Conservation (phyloP, 2,329 filamentous ascomycete genomes). For the Botrytis squamosa region DNA sequence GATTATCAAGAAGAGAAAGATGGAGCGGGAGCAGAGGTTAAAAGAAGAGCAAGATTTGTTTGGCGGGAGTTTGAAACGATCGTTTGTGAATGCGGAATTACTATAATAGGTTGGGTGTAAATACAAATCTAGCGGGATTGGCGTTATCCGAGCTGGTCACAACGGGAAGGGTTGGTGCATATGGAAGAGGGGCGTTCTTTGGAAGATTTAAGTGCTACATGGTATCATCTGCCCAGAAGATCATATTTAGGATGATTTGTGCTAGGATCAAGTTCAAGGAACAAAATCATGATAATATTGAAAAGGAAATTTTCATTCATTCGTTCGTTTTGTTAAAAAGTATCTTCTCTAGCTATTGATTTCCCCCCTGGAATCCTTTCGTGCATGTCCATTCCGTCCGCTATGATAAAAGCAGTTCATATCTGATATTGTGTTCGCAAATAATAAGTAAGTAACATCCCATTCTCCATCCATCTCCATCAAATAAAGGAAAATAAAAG, state of each 20-base stretch:
- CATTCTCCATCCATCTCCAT: background rate
- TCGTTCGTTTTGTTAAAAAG: background rate
- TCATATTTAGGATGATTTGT: background rate
- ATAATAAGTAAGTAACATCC: constrained; percentile 9
- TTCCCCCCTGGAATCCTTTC: background rate
- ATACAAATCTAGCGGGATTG: constrained; percentile 28
- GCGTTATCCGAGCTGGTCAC: constrained; percentile 24
- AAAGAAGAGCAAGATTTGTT: constrained; percentile 40
- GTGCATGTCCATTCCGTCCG: background rate
- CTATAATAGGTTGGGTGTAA: constrained; percentile 17
- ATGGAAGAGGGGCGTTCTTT: constrained; percentile 1
- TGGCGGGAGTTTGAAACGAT: constrained; percentile 30
- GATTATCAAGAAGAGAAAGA: constrained; percentile 43
- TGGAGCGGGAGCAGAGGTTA: constrained; percentile 43
- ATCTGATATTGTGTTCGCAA: background rate
- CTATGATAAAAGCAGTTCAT: constrained; percentile 3
- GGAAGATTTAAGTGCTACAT: background rate
- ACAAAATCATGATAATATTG: background rate
- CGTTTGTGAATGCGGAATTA: constrained; percentile 24
- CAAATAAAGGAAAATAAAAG: background rate
- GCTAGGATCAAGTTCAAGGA: constrained; percentile 1
- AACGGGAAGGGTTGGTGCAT: background rate
- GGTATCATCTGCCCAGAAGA: background rate
- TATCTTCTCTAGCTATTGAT: background rate
- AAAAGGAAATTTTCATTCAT: constrained; percentile 10